Conservation (phyloP, 2,329 filamentous ascomycete genomes). For the Magnaporthiopsis rhizophila region DNA sequence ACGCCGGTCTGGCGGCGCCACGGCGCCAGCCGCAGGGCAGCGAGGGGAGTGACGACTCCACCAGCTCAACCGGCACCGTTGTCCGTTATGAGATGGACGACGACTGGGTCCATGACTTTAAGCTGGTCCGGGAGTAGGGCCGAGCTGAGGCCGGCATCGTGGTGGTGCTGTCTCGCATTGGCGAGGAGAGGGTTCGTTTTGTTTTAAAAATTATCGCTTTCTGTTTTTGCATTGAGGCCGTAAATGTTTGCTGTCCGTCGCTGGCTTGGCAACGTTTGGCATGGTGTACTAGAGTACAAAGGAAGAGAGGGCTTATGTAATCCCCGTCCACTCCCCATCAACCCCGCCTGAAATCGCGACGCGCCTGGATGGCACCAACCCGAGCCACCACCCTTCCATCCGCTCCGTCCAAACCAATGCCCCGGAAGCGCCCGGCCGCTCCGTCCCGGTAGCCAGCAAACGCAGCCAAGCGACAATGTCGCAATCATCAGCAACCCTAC, state of each 20-base stretch:
- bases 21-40: background rate
- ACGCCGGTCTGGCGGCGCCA: background rate
- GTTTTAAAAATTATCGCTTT: no score
- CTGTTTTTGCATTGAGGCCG: no score
- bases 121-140: background rate
- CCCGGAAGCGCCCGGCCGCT: no score
- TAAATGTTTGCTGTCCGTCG: no score
- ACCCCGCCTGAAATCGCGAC: background rate
- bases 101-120: background rate
- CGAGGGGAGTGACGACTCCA: background rate
- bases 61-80: background rate
- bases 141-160: no score
- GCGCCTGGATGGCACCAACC: background rate
- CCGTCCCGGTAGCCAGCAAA: background rate
- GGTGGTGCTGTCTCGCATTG: no score
- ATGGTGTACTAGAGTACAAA: no score
- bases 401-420: background rate
- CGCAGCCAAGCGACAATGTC: background rate
- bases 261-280: no score
- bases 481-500: conserved; percentile 6
- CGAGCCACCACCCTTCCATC: background rate
- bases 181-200: no score
- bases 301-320: no score
- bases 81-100: background rate
- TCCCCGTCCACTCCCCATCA: background rate